Evolutionary conservation across 768 basidiomycete genomes (phyloP), one percentile per base, ranked within the genome.

Genomic region (Botryobasidium botryosum): DNA sequence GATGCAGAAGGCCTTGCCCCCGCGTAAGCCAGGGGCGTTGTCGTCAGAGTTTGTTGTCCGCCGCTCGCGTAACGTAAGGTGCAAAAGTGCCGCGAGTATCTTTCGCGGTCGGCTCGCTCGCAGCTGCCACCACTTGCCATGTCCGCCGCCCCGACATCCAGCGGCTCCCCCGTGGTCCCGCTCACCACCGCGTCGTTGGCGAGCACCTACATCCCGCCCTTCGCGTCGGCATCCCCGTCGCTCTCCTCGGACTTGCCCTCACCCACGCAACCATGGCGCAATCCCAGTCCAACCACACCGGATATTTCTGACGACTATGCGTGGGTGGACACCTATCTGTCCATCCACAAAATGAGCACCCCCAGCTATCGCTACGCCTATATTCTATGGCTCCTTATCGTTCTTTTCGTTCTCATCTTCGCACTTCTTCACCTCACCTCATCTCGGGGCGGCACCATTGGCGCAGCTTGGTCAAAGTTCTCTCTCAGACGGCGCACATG

Each of bases 401-500:
- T 57, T 17, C 46, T 62, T 46, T 50, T 68, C 36, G 63, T 69
- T 51, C 40, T 72, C 48, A 42, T 53, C 8, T 64, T 65, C 43
- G 61, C 66, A 15, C 21, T 66, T 21, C 52, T 69, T 25, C 71
- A 71, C 47, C 63, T 64, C 59, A 59, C 65, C 12, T 64, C 66
- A 32, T 52, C 60, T 20, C 58, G 63, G 26, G 64, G 51, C 13
- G 62, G 61, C 5, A 58, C 59, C 2, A 6, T 68, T 1, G 72
- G 73, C 18, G 73, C 75, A 2, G 45, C 62, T 20, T 79, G 74
- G 70, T 66, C 59, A 17, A 74, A 71, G 57, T 76, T 74, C 70
- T 55, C 70, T 5, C 47, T 79, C 15, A 68, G 74, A 15, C 63
- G 75, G 33, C 59, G 69, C 40, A 75, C 75, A n/a, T 72, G 70